These are phyloP conservation scores for Diplogelasinospora grovesii DNA, from an alignment of 495 filamentous ascomycete species.

Conservation along the genomic window DNA sequence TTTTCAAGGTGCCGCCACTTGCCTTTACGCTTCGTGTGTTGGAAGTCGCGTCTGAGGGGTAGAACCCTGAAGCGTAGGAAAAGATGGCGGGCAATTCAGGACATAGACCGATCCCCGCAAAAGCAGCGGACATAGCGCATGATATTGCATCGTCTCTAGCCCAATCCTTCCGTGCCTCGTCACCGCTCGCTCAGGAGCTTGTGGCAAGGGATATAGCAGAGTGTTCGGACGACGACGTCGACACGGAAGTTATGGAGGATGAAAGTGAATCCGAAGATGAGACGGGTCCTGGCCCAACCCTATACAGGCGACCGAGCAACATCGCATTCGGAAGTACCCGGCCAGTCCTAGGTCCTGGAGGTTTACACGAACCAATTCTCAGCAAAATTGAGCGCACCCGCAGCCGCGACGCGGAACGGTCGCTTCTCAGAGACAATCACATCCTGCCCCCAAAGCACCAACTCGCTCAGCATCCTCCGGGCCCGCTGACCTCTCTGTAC, in stretches of 20 bases:
- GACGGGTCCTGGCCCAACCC: conserved; percentile 53
- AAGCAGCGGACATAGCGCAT: background rate
- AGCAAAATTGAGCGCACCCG: conserved; percentile 57
- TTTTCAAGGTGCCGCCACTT: too few species aligned
- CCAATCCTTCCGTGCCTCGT: conserved; percentile 44
- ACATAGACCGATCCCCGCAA: conserved; percentile 2
- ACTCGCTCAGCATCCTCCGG: conserved; percentile 7
- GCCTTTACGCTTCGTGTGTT: too few species aligned
- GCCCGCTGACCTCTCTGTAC: conserved; percentile 27
- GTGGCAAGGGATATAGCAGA: conserved; percentile 66
- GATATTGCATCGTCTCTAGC: conserved; percentile 15
- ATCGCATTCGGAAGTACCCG: conserved; percentile 54
- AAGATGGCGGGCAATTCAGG: too few species aligned
- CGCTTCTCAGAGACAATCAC: conserved; percentile 70
- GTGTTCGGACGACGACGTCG: conserved; percentile 48
- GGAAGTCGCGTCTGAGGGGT: too few species aligned
- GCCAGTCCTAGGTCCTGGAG: conserved; percentile 27
- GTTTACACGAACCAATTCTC: conserved; percentile 36
- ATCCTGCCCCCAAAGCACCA: conserved; percentile 60
- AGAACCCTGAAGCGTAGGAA: too few species aligned
- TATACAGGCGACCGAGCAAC: conserved; percentile 65
- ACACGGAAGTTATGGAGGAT: too few species aligned
- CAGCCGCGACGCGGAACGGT: conserved; percentile 64
- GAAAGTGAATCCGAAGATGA: conserved; percentile 31
- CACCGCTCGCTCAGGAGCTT: conserved; percentile 60